A percentile compares a stretch with the other conserved stretches of the same genome.
phyloP scores from a whole-genome alignment of 140 eudicot genomes.

The Oenanthe javanica region DNA sequence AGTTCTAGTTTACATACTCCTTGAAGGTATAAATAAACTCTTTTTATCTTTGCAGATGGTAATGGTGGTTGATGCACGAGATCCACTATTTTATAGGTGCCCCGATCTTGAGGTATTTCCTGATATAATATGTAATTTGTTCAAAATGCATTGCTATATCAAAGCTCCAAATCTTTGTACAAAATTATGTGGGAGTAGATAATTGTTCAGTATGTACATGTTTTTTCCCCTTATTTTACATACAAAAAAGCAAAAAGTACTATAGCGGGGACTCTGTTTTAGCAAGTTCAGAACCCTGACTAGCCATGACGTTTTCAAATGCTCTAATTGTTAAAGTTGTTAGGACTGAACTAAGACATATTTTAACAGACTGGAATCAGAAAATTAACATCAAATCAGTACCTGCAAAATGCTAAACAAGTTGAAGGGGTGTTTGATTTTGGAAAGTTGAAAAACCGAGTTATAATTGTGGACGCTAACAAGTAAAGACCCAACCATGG shows the following conservation, averaged over 20 bases:
- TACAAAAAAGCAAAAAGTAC: too few species aligned
- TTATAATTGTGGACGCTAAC: neutral
- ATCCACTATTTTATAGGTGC: constrained; percentile 93
- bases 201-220: neutral
- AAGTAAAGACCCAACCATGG: neutral
- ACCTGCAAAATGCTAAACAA: neutral
- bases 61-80: constrained; percentile 97
- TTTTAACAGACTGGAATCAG: neutral
- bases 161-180: neutral
- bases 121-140: neutral
- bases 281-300: neutral
- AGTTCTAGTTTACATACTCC: neutral
- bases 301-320: neutral
- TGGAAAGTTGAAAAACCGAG: neutral
- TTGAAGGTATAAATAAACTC: neutral
- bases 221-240: neutral
- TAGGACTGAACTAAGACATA: neutral
- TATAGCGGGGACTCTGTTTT: neutral
- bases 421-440: neutral
- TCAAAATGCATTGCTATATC: neutral
- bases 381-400: neutral
- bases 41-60: constrained; percentile 53
- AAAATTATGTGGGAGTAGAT: neutral
- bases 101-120: constrained; percentile 90
- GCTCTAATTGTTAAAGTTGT: neutral